Evolutionary conservation across 1,284 basidiomycete genomes (phyloP).

Genomic region (Cryptococcus maquisensis): DNA sequence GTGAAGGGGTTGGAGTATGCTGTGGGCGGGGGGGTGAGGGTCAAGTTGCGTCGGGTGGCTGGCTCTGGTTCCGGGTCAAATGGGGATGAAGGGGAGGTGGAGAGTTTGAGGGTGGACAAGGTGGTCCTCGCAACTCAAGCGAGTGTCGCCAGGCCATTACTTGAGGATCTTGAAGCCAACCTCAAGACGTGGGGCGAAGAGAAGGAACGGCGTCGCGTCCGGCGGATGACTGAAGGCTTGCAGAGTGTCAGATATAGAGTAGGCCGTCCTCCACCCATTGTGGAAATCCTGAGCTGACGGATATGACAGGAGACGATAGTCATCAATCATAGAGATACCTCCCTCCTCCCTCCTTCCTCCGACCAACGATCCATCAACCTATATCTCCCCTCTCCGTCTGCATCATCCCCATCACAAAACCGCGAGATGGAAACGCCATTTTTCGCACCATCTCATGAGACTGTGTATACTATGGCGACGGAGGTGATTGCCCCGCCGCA

Average conservation of each 20-base stretch:
- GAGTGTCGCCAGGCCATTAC: constrained; percentile 53
- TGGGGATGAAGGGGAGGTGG: constrained; percentile 12
- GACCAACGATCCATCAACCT: constrained; percentile 67
- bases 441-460: constrained; percentile 18
- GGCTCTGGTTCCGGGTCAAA: no score
- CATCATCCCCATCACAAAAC: not conserved
- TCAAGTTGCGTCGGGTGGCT: not conserved
- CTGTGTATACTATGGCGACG: constrained; percentile 62
- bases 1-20: constrained; percentile 19
- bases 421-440: not conserved
- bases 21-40: constrained; percentile 2
- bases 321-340: constrained; percentile 63
- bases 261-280: constrained; percentile 1
- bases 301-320: constrained; percentile 54
- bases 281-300: not conserved
- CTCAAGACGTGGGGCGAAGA: constrained; percentile 15
- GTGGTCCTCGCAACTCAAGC: constrained; percentile 69
- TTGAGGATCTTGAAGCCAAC: constrained; percentile 22
- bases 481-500: constrained; percentile 50
- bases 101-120: constrained; percentile 54
- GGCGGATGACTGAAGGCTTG: constrained; percentile 31
- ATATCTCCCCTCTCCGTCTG: constrained; percentile 38
- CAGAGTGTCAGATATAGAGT: constrained; percentile 37
- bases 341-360: constrained; percentile 55
- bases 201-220: constrained; percentile 16